phyloP scores from a whole-genome alignment of 352 stramenopile genomes.

The Phytophthora cryptogea region DNA sequence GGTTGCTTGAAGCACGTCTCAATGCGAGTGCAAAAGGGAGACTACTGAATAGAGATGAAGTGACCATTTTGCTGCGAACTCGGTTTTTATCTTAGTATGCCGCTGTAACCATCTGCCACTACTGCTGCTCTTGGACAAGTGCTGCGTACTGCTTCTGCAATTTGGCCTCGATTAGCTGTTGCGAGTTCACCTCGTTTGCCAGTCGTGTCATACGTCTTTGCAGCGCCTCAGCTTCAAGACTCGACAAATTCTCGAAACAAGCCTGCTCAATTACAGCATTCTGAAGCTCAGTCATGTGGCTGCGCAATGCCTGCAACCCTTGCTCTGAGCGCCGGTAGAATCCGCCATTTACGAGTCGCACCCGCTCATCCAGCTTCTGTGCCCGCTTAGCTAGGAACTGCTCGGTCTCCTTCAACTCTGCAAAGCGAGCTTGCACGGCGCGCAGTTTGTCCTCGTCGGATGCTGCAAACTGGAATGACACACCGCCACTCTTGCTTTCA shows the following conservation, averaged over 20 bases:
- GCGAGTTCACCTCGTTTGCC: constrained; percentile 75
- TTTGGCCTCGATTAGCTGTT: constrained; percentile 76
- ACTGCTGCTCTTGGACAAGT: constrained; percentile 40
- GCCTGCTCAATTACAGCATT: constrained; percentile 67
- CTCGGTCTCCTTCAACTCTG: constrained; percentile 68
- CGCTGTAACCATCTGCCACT: constrained; percentile 6
- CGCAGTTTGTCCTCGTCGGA: constrained; percentile 48
- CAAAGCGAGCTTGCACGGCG: constrained; percentile 62
- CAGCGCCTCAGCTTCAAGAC: constrained; percentile 60
- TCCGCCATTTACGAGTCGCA: constrained; percentile 63
- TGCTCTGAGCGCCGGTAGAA: constrained; percentile 55
- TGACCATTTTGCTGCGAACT: background rate
- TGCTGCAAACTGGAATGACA: constrained; percentile 52
- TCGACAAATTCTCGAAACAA: constrained; percentile 66
- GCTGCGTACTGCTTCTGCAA: constrained; percentile 80
- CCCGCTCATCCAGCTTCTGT: constrained; percentile 77
- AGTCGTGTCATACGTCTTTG: constrained; percentile 65
- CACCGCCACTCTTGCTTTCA: constrained; percentile 15
- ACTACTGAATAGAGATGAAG: constrained; percentile 16
- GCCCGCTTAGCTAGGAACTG: constrained; percentile 65
- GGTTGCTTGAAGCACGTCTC: background rate
- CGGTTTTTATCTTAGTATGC: constrained; percentile 2
- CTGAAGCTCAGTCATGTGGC: constrained; percentile 48
- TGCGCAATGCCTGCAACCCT: constrained; percentile 38
- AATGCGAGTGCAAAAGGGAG: background rate